A percentile compares a stretch with the other conserved stretches of the same genome.
These are phyloP conservation scores for Vanrija humicola DNA, from an alignment of 1,284 basidiomycete genomes.

Conservation along the genomic window DNA sequence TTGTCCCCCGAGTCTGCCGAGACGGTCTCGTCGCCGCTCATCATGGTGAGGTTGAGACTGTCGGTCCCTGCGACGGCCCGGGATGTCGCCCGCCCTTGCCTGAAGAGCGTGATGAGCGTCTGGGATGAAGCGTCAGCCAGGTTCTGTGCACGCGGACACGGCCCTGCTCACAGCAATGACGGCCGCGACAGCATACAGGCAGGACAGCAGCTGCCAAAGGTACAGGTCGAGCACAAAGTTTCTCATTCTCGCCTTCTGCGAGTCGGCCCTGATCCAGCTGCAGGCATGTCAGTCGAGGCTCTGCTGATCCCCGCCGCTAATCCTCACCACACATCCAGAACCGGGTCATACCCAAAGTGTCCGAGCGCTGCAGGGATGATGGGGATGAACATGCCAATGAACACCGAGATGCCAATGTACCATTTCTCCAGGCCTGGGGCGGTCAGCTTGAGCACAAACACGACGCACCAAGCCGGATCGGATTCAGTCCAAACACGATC, in stretches of 20 bases:
- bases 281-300: neutral
- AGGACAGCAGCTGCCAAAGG: neutral
- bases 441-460: neutral
- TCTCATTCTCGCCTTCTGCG: constrained; percentile 4
- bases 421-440: constrained; percentile 1
- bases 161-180: constrained; percentile 14
- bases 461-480: neutral
- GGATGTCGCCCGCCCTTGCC: constrained; percentile 18
- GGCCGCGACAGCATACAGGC: neutral
- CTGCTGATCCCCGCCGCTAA: too few relatives aligned
- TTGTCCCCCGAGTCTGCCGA: neutral
- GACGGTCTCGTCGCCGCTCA: constrained; percentile 2
- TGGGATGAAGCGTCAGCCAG: neutral
- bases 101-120: constrained; percentile 17
- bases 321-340: constrained; percentile 13
- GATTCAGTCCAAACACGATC: constrained; percentile 3
- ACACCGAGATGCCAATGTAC: constrained; percentile 20
- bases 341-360: constrained; percentile 23
- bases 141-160: neutral
- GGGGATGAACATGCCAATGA: constrained; percentile 18
- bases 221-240: constrained; percentile 22
- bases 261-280: constrained; percentile 10
- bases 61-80: constrained; percentile 10
- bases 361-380: constrained; percentile 21
- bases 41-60: constrained; percentile 2